Evolutionary conservation across 768 basidiomycete species (phyloP), one percentile per base, ranked within the genome.

Genomic region (Holtermannia corniformis): DNA sequence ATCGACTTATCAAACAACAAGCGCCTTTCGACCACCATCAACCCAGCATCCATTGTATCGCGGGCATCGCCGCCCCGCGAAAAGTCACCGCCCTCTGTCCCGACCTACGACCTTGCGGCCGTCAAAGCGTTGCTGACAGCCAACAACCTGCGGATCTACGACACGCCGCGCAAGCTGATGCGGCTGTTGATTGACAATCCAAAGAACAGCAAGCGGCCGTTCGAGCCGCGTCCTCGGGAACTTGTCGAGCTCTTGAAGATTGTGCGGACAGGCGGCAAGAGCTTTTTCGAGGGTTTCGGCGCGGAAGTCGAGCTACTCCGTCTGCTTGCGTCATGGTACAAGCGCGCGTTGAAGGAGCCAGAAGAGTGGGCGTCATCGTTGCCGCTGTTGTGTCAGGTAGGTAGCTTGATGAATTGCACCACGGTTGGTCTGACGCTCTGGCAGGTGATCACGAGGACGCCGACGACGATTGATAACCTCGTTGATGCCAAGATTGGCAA

Each of bases 11-110:
- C 43, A 7, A 22, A 22, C 43, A 44, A 20, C 19, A 44, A 44
- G 43, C 43, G 43, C 43, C n/a, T 44, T 11, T 7, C 43, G 7
- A 11, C 43, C n/a, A n/a, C n/a, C n/a, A n/a, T n/a, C n/a, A n/a
- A n/a, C n/a, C n/a, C n/a, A n/a, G n/a, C n/a, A n/a, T n/a, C n/a
- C n/a, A n/a, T n/a, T n/a, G n/a, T n/a, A n/a, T n/a, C 23, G 41
- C 16, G 26, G 16, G 37, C 37, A 47, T 21, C 4, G 20, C 25
- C 13, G 49, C 49, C 42, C 37, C 50, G 44, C 49, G 44, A 54
- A n/a, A n/a, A n/a, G n/a, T 28, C 56, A 47, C 49, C 56, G 7
- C 52, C 49, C 19, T n/a, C 45, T 1, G 40, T 27, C 40, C 27
- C 45, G 5, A 32, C 41, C 19, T 22, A 23, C 26, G 54, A 51